phyloP scores from a whole-genome alignment of 768 basidiomycete genomes.

The Epithele typhae region DNA sequence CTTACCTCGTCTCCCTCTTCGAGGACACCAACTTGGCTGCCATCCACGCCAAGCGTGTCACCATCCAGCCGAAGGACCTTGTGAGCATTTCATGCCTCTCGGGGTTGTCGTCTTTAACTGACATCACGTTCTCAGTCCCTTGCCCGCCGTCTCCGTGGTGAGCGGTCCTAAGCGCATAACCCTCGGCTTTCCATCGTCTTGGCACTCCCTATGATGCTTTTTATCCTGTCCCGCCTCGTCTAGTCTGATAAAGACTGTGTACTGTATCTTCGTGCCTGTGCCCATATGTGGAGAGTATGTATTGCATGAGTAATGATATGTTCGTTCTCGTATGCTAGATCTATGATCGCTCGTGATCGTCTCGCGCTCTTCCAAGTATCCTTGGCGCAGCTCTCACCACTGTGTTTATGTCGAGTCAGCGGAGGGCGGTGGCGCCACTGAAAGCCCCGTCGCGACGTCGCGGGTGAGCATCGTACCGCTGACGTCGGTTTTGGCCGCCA shows the following conservation, averaged over 20 bases:
- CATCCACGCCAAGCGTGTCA: constrained; percentile 84
- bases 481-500: no score
- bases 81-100: constrained; percentile 30
- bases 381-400: no score
- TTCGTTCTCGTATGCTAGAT: no score
- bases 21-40: constrained; percentile 84
- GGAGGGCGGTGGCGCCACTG: no score
- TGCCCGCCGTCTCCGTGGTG: constrained; percentile 75
- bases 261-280: constrained; percentile 7
- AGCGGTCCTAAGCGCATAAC: constrained; percentile 49
- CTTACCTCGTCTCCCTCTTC: constrained; percentile 73
- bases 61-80: constrained; percentile 84
- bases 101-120: neutral
- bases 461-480: no score
- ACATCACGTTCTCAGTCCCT: constrained; percentile 37
- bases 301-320: constrained; percentile 4
- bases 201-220: constrained; percentile 8
- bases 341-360: no score
- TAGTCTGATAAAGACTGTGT: constrained; percentile 10
- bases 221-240: constrained; percentile 8
- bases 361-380: no score
- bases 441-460: no score
- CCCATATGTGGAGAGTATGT: constrained; percentile 2
- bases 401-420: no score
- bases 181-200: neutral